A percentile compares a stretch with the other conserved stretches of the same genome.
Conservation (phyloP, 768 basidiomycete species). For the Hypholoma sublateritium region DNA sequence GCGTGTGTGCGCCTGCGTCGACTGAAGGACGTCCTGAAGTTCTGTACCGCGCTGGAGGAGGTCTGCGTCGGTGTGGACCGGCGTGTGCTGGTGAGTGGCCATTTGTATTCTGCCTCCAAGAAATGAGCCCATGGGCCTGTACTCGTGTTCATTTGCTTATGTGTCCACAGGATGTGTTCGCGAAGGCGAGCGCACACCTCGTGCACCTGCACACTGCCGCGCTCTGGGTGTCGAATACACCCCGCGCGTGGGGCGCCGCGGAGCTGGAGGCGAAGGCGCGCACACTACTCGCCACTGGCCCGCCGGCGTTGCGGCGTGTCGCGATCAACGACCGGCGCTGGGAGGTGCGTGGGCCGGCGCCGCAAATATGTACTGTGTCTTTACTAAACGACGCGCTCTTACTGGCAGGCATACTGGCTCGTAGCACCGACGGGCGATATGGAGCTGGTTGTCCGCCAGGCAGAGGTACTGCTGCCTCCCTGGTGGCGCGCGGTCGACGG, state of each 20-base stretch:
- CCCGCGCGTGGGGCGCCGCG: constrained; percentile 18
- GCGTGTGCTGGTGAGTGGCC: constrained; percentile 29
- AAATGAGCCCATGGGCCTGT: no score
- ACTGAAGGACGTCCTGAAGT: constrained; percentile 26
- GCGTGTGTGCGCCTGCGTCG: constrained; percentile 30
- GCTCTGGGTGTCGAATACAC: constrained; percentile 33
- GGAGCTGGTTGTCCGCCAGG: not conserved
- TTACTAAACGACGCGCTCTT: not conserved
- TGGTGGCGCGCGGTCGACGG: not conserved
- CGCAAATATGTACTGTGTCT: not conserved
- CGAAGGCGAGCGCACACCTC: constrained; percentile 18
- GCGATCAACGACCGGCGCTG: constrained; percentile 30
- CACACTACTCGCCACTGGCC: not conserved
- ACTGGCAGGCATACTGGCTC: no score
- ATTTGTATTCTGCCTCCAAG: not conserved
- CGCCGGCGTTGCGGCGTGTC: constrained; percentile 27
- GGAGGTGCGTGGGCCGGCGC: constrained; percentile 26
- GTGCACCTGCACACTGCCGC: constrained; percentile 29
- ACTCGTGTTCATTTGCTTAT: no score
- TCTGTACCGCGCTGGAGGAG: constrained; percentile 36
- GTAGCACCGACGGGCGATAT: not conserved
- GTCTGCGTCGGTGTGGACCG: constrained; percentile 29
- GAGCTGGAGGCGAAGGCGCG: constrained; percentile 21
- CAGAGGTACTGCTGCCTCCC: not conserved
- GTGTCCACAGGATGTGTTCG: constrained; percentile 24